Conservation (phyloP, 805 yeast species). For the Ogataea sp. region DNA sequence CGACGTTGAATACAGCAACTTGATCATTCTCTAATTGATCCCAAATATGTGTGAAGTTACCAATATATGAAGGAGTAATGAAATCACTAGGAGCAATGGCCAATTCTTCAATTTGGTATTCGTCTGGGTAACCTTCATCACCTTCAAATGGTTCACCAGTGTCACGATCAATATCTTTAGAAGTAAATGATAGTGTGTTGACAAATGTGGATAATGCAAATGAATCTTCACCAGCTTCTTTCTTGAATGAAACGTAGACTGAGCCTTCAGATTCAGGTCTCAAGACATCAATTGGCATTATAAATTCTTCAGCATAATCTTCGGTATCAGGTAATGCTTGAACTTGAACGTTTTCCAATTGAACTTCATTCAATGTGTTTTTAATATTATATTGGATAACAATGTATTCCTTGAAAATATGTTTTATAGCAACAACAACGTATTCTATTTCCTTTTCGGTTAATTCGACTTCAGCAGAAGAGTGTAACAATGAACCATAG, state of each 20-base stretch:
- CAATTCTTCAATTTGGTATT: constrained; percentile 82
- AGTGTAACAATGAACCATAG: constrained; percentile 70
- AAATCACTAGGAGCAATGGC: constrained; percentile 75
- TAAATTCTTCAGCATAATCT: constrained; percentile 57
- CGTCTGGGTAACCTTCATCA: constrained; percentile 87
- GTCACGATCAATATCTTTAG: constrained; percentile 71
- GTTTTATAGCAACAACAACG: constrained; percentile 78
- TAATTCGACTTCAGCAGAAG: constrained; percentile 55
- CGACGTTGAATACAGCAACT: constrained; percentile 59
- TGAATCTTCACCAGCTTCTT: constrained; percentile 39
- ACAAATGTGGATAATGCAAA: constrained; percentile 38
- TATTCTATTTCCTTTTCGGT: constrained; percentile 93
- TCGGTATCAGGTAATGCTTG: constrained; percentile 56
- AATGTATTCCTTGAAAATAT: constrained; percentile 67
- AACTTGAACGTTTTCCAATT: constrained; percentile 70
- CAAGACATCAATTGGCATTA: constrained; percentile 65
- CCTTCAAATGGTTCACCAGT: constrained; percentile 59
- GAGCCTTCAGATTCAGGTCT: constrained; percentile 65
- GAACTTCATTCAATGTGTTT: constrained; percentile 75
- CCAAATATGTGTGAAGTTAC: constrained; percentile 65
- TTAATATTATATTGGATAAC: constrained; percentile 75
- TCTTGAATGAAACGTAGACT: constrained; percentile 68
- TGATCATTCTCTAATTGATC: constrained; percentile 63
- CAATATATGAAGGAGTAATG: constrained; percentile 66
- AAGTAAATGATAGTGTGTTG: constrained; percentile 63